A percentile compares a stretch with the other conserved stretches of the same genome.
phyloP scores from a whole-genome alignment of 1,284 basidiomycete genomes.

The Puccinia coronata region DNA sequence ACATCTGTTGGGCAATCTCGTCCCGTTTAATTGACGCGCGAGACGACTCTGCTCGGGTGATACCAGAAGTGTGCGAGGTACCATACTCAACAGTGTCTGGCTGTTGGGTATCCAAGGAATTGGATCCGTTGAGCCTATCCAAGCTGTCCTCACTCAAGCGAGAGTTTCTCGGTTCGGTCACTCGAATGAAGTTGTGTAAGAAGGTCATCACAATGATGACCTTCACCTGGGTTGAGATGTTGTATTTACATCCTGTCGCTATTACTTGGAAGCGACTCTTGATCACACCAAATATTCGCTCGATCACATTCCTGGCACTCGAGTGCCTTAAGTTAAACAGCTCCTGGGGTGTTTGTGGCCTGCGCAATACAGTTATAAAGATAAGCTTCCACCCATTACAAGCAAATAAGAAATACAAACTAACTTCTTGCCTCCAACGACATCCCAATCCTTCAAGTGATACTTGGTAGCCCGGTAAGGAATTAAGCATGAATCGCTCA shows the following conservation, averaged over 20 bases:
- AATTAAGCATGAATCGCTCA: conserved; percentile 2
- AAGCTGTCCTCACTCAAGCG: too few species aligned
- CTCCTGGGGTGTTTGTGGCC: conserved; percentile 49
- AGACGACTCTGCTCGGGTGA: neutral
- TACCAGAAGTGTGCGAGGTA: neutral
- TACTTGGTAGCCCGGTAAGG: conserved; percentile 2
- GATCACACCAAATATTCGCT: conserved; percentile 50
- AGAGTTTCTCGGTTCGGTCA: neutral
- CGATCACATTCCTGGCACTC: conserved; percentile 50
- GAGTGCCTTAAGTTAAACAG: conserved; percentile 51
- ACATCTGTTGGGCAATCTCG: conserved; percentile 9
- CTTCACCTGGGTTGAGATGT: neutral
- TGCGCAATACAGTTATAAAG: neutral
- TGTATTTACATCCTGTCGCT: neutral
- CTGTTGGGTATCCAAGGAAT: neutral
- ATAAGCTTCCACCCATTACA: neutral
- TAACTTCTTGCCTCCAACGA: neutral
- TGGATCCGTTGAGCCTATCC: neutral
- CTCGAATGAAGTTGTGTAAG: neutral
- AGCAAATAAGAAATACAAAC: neutral
- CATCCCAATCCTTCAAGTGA: conserved; percentile 18
- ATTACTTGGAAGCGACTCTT: conserved; percentile 24
- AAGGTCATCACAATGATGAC: conserved; percentile 15
- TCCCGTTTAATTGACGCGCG: neutral
- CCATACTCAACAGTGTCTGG: neutral